A percentile compares a stretch with the other conserved stretches of the same genome.
Conservation (phyloP, 495 filamentous ascomycete genomes). For the Saxophila tyrrhenica region DNA sequence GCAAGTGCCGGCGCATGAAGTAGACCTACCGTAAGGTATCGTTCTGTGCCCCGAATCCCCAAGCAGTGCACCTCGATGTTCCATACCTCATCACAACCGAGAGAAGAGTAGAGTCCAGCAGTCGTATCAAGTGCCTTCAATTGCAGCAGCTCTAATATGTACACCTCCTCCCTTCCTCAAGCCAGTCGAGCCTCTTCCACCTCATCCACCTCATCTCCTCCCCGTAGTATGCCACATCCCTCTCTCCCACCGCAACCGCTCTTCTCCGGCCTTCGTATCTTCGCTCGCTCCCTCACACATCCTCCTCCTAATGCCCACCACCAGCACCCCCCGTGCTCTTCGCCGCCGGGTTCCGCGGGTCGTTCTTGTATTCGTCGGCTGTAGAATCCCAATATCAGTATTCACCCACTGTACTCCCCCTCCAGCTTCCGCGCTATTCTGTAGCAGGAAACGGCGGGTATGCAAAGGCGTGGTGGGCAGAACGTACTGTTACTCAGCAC, state of each 20-base stretch:
- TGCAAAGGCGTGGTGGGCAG: neutral
- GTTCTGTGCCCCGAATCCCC: no score
- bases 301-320: slow-evolving; percentile 6
- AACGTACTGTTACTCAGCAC: slow-evolving; percentile 53
- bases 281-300: neutral
- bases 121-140: neutral
- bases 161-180: neutral
- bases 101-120: no score
- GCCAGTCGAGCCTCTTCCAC: neutral
- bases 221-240: no score
- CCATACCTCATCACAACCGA: no score
- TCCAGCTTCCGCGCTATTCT: no score
- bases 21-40: no score
- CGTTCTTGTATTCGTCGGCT: slow-evolving; percentile 93
- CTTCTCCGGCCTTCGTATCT: neutral
- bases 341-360: slow-evolving; percentile 74
- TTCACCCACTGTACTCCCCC: no score
- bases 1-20: no score
- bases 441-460: no score
- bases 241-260: no score
- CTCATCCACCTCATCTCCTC: neutral
- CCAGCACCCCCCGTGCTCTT: slow-evolving; percentile 29
- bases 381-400: slow-evolving; percentile 12
- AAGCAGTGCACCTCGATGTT: no score
- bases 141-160: neutral